Percentiles rank a stretch among this genome's conserved stretches.
phyloP scores from a whole-genome alignment of 2,329 filamentous ascomycete species.

The Curvularia hawaiiensis region DNA sequence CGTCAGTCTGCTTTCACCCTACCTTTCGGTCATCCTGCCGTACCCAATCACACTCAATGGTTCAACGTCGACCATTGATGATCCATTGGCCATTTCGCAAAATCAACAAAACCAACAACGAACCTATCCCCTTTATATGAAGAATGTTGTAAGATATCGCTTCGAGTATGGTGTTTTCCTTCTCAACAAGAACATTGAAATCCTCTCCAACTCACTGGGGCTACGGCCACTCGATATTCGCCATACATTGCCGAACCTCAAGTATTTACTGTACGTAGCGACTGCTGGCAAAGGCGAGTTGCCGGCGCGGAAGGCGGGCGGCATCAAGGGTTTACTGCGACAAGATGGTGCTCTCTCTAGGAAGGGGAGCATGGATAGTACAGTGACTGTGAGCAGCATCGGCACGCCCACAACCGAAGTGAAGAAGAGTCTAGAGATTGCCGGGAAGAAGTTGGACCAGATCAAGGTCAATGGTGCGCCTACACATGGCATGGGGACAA shows the following conservation, averaged over 20 bases:
- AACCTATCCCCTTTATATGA: slow-evolving; percentile 78
- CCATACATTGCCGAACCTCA: slow-evolving; percentile 90
- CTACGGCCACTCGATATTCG: slow-evolving; percentile 86
- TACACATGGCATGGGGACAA: slow-evolving; percentile 9
- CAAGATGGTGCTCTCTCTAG: slow-evolving; percentile 32
- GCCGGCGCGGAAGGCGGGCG: slow-evolving; percentile 50
- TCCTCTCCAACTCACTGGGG: slow-evolving; percentile 65
- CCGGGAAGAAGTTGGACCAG: slow-evolving; percentile 18
- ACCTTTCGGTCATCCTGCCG: slow-evolving; percentile 77
- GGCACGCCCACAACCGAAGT: slow-evolving; percentile 28
- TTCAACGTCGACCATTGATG: slow-evolving; percentile 76
- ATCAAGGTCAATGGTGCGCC: slow-evolving; percentile 26
- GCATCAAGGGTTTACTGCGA: slow-evolving; percentile 42
- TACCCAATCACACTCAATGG: slow-evolving; percentile 77
- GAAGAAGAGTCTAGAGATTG: slow-evolving; percentile 25
- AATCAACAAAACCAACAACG: slow-evolving; percentile 28
- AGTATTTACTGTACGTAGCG: slow-evolving; percentile 88
- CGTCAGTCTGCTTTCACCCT: slow-evolving; percentile 77
- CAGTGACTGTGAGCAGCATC: slow-evolving; percentile 33
- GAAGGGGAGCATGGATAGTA: slow-evolving; percentile 44
- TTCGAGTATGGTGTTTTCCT: slow-evolving; percentile 97
- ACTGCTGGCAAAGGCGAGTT: slow-evolving; percentile 75
- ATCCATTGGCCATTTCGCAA: slow-evolving; percentile 66
- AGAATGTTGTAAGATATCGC: slow-evolving; percentile 75
- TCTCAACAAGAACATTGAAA: slow-evolving; percentile 94